Percentiles rank a stretch among this genome's conserved stretches.
These are phyloP conservation scores for Aspergillus tanneri DNA, from an alignment of 2,329 filamentous ascomycete species.

Conservation along the genomic window DNA sequence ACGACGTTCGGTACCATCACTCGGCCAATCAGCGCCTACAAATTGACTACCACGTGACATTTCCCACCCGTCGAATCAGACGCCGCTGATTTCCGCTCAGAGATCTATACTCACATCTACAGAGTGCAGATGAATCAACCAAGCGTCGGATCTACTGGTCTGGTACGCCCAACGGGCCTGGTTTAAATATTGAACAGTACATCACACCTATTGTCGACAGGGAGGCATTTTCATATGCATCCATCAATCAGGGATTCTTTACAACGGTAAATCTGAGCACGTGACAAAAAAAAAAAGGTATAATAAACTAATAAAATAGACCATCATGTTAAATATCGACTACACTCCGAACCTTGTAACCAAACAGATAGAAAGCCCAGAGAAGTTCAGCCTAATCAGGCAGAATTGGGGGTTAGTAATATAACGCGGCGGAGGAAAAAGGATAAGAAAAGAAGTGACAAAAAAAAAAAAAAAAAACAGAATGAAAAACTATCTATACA, in stretches of 20 bases:
- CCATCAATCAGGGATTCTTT: not conserved
- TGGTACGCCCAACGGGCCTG: no score
- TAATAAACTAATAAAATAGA: not conserved
- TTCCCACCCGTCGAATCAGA: slow-evolving; percentile 17
- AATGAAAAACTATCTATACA: slow-evolving; percentile 36
- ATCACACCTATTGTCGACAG: not conserved
- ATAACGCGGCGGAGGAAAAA: slow-evolving; percentile 10
- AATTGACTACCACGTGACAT: slow-evolving; percentile 23
- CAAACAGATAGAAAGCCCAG: slow-evolving; percentile 8
- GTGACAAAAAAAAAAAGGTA: not conserved
- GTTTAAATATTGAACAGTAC: not conserved
- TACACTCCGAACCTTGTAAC: slow-evolving; percentile 19
- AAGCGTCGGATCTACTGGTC: no score
- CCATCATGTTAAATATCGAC: not conserved
- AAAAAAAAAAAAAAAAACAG: slow-evolving; percentile 25
- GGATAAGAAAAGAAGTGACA: slow-evolving; percentile 7
- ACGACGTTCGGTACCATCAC: slow-evolving; percentile 19
- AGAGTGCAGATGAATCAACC: no score
- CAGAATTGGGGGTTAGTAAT: not conserved
- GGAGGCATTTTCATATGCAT: not conserved
- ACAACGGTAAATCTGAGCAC: not conserved
- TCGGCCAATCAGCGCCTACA: slow-evolving; percentile 28
- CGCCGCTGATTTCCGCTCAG: slow-evolving; percentile 13
- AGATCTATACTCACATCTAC: not conserved
- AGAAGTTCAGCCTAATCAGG: not conserved